Base-by-base conservation (phyloP, 2,329 filamentous ascomycete genomes). In the Botryotinia narcissicola region DNA sequence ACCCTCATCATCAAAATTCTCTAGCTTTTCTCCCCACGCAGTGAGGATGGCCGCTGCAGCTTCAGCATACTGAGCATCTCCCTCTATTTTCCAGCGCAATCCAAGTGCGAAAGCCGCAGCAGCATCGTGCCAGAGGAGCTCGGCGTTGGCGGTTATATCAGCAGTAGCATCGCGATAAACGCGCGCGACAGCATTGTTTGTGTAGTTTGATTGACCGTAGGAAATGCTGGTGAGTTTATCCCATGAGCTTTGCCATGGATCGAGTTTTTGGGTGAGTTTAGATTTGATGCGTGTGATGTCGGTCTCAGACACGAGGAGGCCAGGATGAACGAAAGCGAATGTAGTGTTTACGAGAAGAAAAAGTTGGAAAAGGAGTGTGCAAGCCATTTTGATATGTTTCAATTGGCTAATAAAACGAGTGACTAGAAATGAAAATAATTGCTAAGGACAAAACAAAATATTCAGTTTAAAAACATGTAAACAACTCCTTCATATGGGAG, bases 171-270 rank as follows among this genome's bases (percentile, higher is more conserved):
- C 57, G 32, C 61, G 61, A 63, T 63, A 63, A 5, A 63, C 25
- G 4, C 25, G 22, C 8, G 61, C 14, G 37, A 63, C 61, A 25
- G 37, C 37, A 63, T 63, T 44, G 37, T 29, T 42, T 63, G 37
- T 63, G 4, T 63, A 63, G 25, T 18, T 63, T 44, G 70, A n/a
- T 46, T 71, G 70, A 5, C 25, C 25, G n/a, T 71, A 71, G 0
- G n/a, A 20, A 51, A 71, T 66, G 22, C 42, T 71, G 60, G 29
- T 71, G 59, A 71, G 70, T 54, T 66, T 66, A 46, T 63, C 42
- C 70, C 70, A 71, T 25, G 70, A 71, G 59, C 70, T 71, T 51
- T 71, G 70, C 59, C 70, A 71, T 16, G 70, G 70, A 40, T 71
- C 70, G 16, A 71, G 70, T n/a, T 71, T 64, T 16, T 40, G n/a